Conservation (phyloP, 192 early-diverging fungal genomes). For the Irineochytrium annulatum region DNA sequence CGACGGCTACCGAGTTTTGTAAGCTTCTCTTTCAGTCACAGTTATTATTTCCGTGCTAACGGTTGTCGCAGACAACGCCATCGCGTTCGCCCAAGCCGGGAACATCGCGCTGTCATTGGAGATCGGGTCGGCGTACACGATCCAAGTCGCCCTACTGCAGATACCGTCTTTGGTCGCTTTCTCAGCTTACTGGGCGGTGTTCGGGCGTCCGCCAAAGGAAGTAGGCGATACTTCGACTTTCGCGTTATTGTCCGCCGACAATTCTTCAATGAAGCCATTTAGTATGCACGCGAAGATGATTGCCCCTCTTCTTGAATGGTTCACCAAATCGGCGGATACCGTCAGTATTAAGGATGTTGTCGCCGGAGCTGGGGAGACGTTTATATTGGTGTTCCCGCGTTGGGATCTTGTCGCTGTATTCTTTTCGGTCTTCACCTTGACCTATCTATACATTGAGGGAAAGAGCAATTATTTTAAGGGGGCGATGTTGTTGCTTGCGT, state of each 20-base stretch:
- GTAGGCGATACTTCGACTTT: neutral
- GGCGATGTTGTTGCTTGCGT: conserved; percentile 79
- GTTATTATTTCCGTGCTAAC: neutral
- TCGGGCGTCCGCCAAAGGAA: conserved; percentile 8
- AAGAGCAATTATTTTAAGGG: conserved; percentile 98
- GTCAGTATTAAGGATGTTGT: neutral
- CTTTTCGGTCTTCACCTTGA: conserved; percentile 61
- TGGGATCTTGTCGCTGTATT: conserved; percentile 65
- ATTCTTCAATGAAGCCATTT: neutral
- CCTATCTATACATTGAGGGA: conserved; percentile 93
- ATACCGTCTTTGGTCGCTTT: conserved; percentile 90
- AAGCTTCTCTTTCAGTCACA: conserved; percentile 8
- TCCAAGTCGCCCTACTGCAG: conserved; percentile 92
- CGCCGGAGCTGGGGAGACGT: conserved; percentile 21
- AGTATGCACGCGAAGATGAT: neutral
- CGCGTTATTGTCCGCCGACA: neutral
- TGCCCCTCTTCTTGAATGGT: conserved; percentile 7
- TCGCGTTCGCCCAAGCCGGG: conserved; percentile 88
- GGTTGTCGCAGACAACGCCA: conserved; percentile 67
- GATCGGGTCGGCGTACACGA: conserved; percentile 92
- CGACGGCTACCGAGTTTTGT: conserved; percentile 93
- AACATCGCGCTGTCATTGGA: conserved; percentile 79
- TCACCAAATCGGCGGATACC: neutral
- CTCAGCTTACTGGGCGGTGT: conserved; percentile 40
- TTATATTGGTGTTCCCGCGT: conserved; percentile 68